phyloP scores from a whole-genome alignment of 192 early-diverging fungal genomes.

The Coemansia erecta region DNA sequence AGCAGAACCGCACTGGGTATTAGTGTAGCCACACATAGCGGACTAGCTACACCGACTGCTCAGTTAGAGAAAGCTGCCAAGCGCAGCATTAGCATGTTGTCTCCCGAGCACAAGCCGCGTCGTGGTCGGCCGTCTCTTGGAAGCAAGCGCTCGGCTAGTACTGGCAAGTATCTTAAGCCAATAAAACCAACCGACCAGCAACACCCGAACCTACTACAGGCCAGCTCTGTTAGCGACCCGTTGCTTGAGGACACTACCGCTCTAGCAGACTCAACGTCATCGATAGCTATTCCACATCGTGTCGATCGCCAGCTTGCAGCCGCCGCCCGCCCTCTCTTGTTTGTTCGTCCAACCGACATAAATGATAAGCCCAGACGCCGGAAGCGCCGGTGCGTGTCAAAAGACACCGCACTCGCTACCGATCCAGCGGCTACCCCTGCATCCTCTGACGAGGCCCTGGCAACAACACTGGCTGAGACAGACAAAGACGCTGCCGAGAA shows the following conservation, averaged over 20 bases:
- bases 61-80: neutral
- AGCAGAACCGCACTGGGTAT: constrained; percentile 1
- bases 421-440: too few relatives aligned
- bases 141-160: constrained; percentile 2
- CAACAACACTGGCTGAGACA: neutral
- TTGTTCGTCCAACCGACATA: constrained; percentile 41
- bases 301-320: constrained; percentile 50
- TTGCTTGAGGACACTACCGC: neutral
- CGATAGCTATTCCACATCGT: constrained; percentile 32
- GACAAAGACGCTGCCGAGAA: constrained; percentile 1
- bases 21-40: neutral
- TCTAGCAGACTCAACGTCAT: constrained; percentile 7
- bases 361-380: constrained; percentile 32
- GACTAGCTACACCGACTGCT: neutral
- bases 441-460: too few relatives aligned
- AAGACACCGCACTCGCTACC: neutral
- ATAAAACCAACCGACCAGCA: neutral
- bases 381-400: constrained; percentile 41
- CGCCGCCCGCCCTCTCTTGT: constrained; percentile 41
- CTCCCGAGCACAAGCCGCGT: neutral
- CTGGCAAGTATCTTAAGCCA: neutral
- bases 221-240: neutral
- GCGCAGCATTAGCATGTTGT: constrained; percentile 2
- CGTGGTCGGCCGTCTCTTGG: constrained; percentile 2
- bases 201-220: too few relatives aligned